Conservation (phyloP, 192 early-diverging fungal species). For the Chytriomyces sp. region DNA sequence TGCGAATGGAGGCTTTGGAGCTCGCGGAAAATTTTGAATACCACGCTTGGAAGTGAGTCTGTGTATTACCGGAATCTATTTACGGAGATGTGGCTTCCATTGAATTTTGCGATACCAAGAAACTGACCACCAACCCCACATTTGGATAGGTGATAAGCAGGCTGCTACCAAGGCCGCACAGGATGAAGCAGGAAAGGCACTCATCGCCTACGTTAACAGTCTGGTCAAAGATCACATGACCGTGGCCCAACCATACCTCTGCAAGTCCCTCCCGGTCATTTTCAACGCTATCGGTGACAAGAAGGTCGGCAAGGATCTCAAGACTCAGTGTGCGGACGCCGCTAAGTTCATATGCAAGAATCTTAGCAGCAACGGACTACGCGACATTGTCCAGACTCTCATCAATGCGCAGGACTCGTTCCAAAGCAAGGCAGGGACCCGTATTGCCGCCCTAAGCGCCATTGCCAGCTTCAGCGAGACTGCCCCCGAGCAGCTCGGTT, state of each 20-base stretch:
- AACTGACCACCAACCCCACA: conserved; percentile 14
- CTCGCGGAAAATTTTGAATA: too few relatives aligned
- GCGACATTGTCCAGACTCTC: conserved; percentile 25
- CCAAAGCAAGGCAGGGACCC: conserved; percentile 76
- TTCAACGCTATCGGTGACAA: conserved; percentile 62
- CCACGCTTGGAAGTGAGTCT: too few relatives aligned
- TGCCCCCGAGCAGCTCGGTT: conserved; percentile 51
- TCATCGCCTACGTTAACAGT: conserved; percentile 49
- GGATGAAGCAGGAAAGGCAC: conserved; percentile 43
- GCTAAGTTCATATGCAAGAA: conserved; percentile 61
- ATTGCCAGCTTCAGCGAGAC: conserved; percentile 48
- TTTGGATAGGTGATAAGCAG: conserved; percentile 44
- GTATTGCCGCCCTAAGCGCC: conserved; percentile 56
- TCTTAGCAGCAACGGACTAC: conserved; percentile 18
- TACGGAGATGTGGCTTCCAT: neutral
- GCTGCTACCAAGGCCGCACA: conserved; percentile 47
- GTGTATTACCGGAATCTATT: too few relatives aligned
- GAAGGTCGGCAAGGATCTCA: conserved; percentile 73
- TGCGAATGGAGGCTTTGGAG: too few relatives aligned
- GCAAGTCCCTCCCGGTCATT: conserved; percentile 62
- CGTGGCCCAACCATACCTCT: conserved; percentile 67
- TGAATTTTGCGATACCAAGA: neutral
- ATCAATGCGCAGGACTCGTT: conserved; percentile 62
- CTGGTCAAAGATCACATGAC: conserved; percentile 60
- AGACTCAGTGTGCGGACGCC: conserved; percentile 45